These are phyloP conservation scores for Aspergillus japonicus DNA, from an alignment of 2,329 filamentous ascomycete genomes.

Conservation along the genomic window DNA sequence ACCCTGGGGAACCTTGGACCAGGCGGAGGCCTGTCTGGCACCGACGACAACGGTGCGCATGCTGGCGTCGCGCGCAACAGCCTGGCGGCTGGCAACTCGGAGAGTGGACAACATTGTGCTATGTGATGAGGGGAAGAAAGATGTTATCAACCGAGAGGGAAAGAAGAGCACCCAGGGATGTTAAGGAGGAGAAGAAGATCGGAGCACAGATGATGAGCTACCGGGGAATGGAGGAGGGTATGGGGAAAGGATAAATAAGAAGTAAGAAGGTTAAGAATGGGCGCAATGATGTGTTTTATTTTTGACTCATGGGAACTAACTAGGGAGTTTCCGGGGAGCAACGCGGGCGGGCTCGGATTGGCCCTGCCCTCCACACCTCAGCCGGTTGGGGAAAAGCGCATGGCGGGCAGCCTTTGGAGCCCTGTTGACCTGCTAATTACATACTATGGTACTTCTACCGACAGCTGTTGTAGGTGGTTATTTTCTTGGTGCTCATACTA, in stretches of 20 bases:
- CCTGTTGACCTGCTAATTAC: no score
- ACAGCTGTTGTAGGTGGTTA: no score
- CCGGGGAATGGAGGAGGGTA: background rate
- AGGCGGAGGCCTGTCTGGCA: slow-evolving; percentile 71
- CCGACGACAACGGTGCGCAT: slow-evolving; percentile 42
- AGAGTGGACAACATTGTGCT: slow-evolving; percentile 48
- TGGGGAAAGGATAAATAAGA: slow-evolving; percentile 5
- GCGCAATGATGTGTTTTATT: slow-evolving; percentile 15
- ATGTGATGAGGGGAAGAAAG: slow-evolving; percentile 1
- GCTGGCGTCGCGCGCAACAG: slow-evolving; percentile 40
- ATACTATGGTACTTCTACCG: no score
- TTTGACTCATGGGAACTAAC: slow-evolving; percentile 24
- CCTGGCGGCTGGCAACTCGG: slow-evolving; percentile 44
- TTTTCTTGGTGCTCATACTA: no score
- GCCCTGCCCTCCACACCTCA: slow-evolving; percentile 14
- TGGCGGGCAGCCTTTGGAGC: background rate
- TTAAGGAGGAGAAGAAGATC: background rate
- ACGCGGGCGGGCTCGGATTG: slow-evolving; percentile 11
- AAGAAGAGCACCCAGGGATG: background rate
- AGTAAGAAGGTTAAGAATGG: slow-evolving; percentile 9
- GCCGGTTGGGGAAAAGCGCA: background rate
- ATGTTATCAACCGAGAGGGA: background rate
- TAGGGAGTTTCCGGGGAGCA: slow-evolving; percentile 22
- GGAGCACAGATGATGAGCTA: slow-evolving; percentile 1
- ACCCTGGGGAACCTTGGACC: slow-evolving; percentile 88